A percentile compares a stretch with the other conserved stretches of the same genome.
These are phyloP conservation scores for Arthrobotrys entomopaga DNA, from an alignment of 2,329 filamentous ascomycete species.

Conservation along the genomic window DNA sequence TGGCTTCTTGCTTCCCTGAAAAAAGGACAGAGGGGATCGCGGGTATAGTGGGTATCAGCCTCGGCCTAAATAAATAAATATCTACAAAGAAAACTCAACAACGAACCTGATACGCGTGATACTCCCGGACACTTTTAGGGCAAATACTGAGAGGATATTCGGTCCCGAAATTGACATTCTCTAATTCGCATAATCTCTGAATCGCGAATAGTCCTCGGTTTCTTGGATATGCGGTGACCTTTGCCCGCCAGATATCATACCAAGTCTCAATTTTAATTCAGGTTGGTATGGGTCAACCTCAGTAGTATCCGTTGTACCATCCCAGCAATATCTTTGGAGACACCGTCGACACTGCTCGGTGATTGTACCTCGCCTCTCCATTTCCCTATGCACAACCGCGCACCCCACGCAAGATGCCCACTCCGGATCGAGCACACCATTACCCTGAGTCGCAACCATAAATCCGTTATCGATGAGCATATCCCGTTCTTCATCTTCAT, in stretches of 20 bases:
- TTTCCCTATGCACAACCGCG: conserved; percentile 80
- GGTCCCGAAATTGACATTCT: not conserved
- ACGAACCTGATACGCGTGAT: too few species aligned
- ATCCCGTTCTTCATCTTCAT: conserved; percentile 75
- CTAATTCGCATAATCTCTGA: conserved; percentile 25
- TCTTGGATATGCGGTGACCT: conserved; percentile 34
- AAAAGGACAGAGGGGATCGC: too few species aligned
- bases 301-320: conserved; percentile 69
- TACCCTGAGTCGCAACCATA: conserved; percentile 82
- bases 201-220: conserved; percentile 28
- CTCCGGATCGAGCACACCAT: conserved; percentile 75
- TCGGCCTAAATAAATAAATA: too few species aligned
- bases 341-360: conserved; percentile 79
- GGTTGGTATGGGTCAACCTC: conserved; percentile 25
- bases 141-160: too few species aligned
- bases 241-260: not conserved
- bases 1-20: too few species aligned
- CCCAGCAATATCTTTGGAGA: conserved; percentile 92
- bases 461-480: conserved; percentile 87
- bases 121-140: too few species aligned
- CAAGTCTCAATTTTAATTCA: conserved; percentile 33
- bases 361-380: conserved; percentile 71
- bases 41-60: too few species aligned
- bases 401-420: conserved; percentile 91
- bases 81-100: too few species aligned